phyloP scores from a whole-genome alignment of 306 rosid species.

The Psophocarpus tetragonolobus region DNA sequence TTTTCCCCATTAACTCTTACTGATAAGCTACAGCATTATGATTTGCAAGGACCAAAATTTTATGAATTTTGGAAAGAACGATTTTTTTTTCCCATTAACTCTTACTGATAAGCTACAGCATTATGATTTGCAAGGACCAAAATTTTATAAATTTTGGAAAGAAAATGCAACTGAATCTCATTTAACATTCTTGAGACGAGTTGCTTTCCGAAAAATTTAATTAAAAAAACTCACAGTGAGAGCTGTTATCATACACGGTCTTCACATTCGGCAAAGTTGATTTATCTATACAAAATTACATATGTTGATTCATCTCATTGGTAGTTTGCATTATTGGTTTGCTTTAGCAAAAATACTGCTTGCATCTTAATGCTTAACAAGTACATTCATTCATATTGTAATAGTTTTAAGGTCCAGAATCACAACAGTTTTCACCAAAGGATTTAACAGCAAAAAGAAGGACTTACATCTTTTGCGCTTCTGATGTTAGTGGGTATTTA shows the following conservation, averaged over 20 bases:
- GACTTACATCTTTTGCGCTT: conserved; percentile 73
- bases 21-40: not conserved
- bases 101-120: not conserved
- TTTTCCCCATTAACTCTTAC: not conserved
- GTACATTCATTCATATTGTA: not conserved
- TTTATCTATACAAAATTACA: not conserved
- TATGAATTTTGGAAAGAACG: not conserved
- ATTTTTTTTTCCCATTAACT: not conserved
- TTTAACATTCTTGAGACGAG: not conserved
- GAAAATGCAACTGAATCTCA: not conserved
- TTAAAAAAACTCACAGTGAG: not conserved
- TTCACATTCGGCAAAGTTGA: not conserved
- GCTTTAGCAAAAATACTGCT: not conserved
- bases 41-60: not conserved
- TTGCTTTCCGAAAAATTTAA: not conserved
- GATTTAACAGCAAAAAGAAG: conserved; percentile 22
- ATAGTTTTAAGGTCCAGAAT: not conserved
- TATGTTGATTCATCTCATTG: not conserved
- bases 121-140: not conserved
- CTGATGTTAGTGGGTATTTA: conserved; percentile 63
- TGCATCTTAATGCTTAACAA: not conserved
- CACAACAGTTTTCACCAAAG: not conserved
- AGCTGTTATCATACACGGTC: not conserved
- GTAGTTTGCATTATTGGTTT: not conserved
- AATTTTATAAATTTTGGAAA: not conserved